Evolutionary conservation across 306 rosid genomes (phyloP).

Genomic region (Sesbania bispinosa): DNA sequence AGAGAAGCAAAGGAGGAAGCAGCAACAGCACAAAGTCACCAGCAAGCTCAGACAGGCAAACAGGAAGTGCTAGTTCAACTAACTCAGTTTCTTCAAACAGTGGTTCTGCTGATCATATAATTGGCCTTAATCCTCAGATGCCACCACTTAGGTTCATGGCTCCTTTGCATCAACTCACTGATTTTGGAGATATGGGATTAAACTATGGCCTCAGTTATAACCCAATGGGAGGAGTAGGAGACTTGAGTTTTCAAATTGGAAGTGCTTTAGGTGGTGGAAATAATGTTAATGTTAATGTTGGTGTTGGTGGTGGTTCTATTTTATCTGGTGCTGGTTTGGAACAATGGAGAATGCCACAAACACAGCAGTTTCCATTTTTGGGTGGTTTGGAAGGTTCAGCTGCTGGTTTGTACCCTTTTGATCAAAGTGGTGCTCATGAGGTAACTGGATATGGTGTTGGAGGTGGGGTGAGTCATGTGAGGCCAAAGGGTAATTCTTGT

Average conservation of each 20-base stretch:
- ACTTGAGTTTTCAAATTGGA: conserved; percentile 58
- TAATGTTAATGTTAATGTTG: not conserved
- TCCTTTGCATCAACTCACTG: conserved; percentile 39
- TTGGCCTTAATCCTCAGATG: conserved; percentile 37
- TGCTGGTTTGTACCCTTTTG: conserved; percentile 39
- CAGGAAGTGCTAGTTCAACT: conserved; percentile 41
- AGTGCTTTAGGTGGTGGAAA: conserved; percentile 30
- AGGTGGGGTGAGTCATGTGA: not conserved
- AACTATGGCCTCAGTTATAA: conserved; percentile 50
- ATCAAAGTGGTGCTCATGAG: conserved; percentile 15
- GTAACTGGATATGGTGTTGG: not conserved
- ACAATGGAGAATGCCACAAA: conserved; percentile 59
- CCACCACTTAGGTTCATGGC: conserved; percentile 49
- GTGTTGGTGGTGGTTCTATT: conserved; percentile 18
- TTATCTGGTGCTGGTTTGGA: conserved; percentile 30
- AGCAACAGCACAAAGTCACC: conserved; percentile 56
- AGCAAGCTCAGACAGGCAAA: conserved; percentile 42
- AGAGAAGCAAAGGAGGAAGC: conserved; percentile 56
- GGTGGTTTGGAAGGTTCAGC: conserved; percentile 47
- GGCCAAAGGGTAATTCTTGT: too few relatives aligned
- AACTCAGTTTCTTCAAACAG: conserved; percentile 30
- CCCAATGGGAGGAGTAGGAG: conserved; percentile 43
- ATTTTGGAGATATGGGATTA: conserved; percentile 41
- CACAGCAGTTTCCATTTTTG: conserved; percentile 57
- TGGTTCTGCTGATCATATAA: conserved; percentile 25